Base-by-base conservation (phyloP, 371 early-diverging fungal species). In the Choanephora cucurbitarum region DNA sequence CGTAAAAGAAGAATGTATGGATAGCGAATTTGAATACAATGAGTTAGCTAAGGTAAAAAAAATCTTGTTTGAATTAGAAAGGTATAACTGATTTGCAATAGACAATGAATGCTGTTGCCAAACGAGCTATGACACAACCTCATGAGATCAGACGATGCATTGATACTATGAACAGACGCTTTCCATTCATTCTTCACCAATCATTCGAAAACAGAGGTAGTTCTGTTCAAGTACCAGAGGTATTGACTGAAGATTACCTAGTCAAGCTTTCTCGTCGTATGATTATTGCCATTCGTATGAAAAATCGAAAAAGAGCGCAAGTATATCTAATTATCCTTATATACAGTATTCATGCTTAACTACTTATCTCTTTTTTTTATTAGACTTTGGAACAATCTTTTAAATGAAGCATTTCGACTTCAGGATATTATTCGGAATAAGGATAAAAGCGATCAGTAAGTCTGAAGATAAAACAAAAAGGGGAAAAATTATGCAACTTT, bases 1-100 rank as follows among this genome's bases (percentile, higher is more conserved):
- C 18, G 65, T 83, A 48, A 92, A 92, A 59, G 96, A 96, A 62
- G 85, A 82, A 52, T 70, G 79, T 33, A 80, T 87, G 47, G 90
- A 91, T 64, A 81, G 89, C 6, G 90, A 90, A 55, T 69, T 85
- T 5, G 91, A 90, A 54, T 78, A 88, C 21, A 79, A 80, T 34
- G 84, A 86, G 11, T 70, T 88, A 14, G 87, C 86, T 6, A 80
- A 85, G 66, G 89, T 86, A 60, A 40, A 2, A 15, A 28, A 28
- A 9, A 28, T 28, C 28, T 7, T 28, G 3, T 37, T 18, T n/a
- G 2, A 10, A 39, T 6, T 11, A 3, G 34, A 8, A 44, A 28
- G 19, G 4, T 21, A 17, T 39, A 3, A 9, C 40, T 32, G 19
- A 37, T 11, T 37, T 18, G n/a, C 31, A 17, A n/a, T 60, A 73